A percentile compares a stretch with the other conserved stretches of the same genome.
phyloP scores from a whole-genome alignment of 805 yeast genomes.

The Yamadazyma nakazawae region DNA sequence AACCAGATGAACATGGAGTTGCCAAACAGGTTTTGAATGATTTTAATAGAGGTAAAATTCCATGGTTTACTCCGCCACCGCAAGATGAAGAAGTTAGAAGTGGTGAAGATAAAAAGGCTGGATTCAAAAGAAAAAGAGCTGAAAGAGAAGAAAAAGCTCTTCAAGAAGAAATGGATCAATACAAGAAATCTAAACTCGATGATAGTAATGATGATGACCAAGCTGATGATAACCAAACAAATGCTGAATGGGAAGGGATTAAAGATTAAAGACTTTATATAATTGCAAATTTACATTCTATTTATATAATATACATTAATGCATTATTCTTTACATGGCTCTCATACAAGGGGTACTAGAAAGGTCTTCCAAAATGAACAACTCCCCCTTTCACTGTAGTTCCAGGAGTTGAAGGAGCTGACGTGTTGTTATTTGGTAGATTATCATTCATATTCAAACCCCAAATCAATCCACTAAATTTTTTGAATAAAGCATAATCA shows the following conservation, averaged over 20 bases:
- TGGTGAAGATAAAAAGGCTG: constrained; percentile 56
- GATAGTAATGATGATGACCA: constrained; percentile 8
- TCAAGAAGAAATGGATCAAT: constrained; percentile 20
- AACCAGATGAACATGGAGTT: constrained; percentile 92
- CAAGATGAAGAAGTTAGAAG: constrained; percentile 56
- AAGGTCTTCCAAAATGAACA: constrained; percentile 32
- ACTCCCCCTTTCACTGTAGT: constrained; percentile 18
- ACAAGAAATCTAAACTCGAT: constrained; percentile 18
- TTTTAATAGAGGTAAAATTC: constrained; percentile 95
- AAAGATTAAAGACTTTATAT: constrained; percentile 15
- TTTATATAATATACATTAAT: constrained; percentile 8
- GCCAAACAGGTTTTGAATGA: constrained; percentile 88
- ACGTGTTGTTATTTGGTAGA: constrained; percentile 4
- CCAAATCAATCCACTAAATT: constrained; percentile 50
- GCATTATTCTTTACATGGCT: constrained; percentile 2
- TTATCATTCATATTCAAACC: constrained; percentile 36
- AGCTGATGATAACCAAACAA: constrained; percentile 10
- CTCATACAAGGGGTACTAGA: constrained; percentile 4
- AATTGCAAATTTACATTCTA: constrained; percentile 1
- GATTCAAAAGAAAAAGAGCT: constrained; percentile 50
- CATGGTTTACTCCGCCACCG: constrained; percentile 97
- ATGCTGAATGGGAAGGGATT: constrained; percentile 26
- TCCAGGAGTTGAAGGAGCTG: constrained; percentile 26
- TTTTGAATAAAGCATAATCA: constrained; percentile 22
- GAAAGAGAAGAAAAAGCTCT: constrained; percentile 40